Evolutionary conservation across 2,329 filamentous ascomycete genomes (phyloP), one percentile per base, ranked within the genome.

Genomic region (Ceratocystis alfenasii): DNA sequence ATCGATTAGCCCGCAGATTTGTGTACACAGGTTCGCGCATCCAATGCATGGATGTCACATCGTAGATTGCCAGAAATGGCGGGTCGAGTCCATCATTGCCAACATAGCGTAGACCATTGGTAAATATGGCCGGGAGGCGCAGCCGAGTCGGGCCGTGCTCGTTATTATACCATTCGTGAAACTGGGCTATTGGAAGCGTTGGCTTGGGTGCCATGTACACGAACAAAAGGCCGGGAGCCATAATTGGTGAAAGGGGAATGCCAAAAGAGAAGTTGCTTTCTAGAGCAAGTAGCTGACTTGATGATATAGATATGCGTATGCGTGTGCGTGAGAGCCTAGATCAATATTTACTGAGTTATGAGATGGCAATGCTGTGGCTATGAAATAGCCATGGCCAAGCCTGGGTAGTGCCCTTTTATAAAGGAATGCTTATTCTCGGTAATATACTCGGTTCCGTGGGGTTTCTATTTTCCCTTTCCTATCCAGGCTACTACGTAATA

Each of bases 111-210:
- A 94, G 86, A 67, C 90, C 90, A 74, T 90, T 94, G 70, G 77
- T 74, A 73, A 85, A 84, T 73, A 92, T 85, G 71, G 87, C 85
- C 3, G 88, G 84, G 15, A 95, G 77, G 62, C 89, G 87, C 5
- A 95, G 82, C 61, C 90, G 87, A 17, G 86, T 83, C 20, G 90
- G 90, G 65, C 90, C 90, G 76, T 95, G 90, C 77, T 95, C 90
- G 75, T 91, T 94, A 78, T 95, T 92, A 79, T 95, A 95, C 89
- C 89, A 93, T 74, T 95, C 89, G 75, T 95, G 88, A 76, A 95
- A 95, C 72, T 89, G 84, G 69, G 83, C 79, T 61, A 81, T 75
- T 65, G 86, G 79, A 71, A 90, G 80, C 70, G 81, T 81, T 66
- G 83, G 79, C 74, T 83, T 81, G 71, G 90, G 89, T 76, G 92